Conservation (phyloP, 805 yeast genomes). For the Schwanniomyces polymorphus region DNA sequence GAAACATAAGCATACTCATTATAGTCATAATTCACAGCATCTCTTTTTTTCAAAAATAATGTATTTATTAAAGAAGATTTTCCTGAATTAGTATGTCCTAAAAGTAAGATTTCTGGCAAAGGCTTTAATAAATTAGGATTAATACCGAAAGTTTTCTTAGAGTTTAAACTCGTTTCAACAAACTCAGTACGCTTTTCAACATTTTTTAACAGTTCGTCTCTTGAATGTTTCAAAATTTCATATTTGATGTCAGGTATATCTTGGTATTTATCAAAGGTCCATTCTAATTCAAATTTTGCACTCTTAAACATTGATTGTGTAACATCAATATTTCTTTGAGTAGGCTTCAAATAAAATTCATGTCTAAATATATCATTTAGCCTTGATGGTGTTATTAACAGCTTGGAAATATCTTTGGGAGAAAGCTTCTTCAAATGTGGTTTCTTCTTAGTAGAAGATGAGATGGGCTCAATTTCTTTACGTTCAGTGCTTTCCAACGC, state of each 20-base stretch:
- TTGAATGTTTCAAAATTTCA: slow-evolving; percentile 16
- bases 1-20: slow-evolving; percentile 54
- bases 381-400: slow-evolving; percentile 21
- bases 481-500: slow-evolving; percentile 2
- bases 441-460: background rate
- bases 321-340: slow-evolving; percentile 11
- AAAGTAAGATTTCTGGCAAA: slow-evolving; percentile 69
- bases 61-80: slow-evolving; percentile 76
- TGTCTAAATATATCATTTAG: slow-evolving; percentile 20
- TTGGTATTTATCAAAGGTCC: slow-evolving; percentile 55
- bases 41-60: slow-evolving; percentile 43
- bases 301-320: slow-evolving; percentile 42
- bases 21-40: slow-evolving; percentile 21
- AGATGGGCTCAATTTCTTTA: background rate
- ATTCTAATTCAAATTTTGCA: slow-evolving; percentile 51
- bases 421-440: background rate
- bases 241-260: slow-evolving; percentile 60
- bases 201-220: slow-evolving; percentile 13
- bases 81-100: slow-evolving; percentile 87
- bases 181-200: slow-evolving; percentile 26
- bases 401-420: slow-evolving; percentile 4
- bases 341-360: slow-evolving; percentile 10
- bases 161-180: slow-evolving; percentile 13
- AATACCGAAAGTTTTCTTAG: slow-evolving; percentile 30
- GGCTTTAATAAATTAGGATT: slow-evolving; percentile 29